Evolutionary conservation across 768 basidiomycete genomes (phyloP).

Genomic region (Boletus rufocinnamomeus): DNA sequence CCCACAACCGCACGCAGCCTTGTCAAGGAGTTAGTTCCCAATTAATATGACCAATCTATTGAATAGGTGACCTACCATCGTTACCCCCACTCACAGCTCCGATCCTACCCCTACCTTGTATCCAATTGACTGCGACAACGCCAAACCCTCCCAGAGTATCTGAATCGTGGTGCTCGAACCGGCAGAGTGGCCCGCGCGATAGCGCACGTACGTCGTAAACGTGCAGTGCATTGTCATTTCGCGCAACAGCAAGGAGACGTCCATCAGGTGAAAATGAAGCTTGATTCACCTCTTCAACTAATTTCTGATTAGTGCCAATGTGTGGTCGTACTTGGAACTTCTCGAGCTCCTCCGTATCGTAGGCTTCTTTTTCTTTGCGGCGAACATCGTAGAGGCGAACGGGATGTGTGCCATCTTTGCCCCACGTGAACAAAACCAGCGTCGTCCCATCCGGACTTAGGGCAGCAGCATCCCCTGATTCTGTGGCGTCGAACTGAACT

Average conservation of each 20-base stretch:
- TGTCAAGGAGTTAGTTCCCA: conserved; percentile 10
- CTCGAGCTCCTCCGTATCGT: conserved; percentile 37
- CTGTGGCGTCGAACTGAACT: conserved; percentile 45
- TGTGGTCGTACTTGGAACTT: conserved; percentile 30
- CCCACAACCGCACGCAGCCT: conserved; percentile 77
- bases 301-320: not conserved
- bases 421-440: conserved; percentile 37
- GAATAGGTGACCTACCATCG: conserved; percentile 50
- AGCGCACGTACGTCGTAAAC: conserved; percentile 65
- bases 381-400: conserved; percentile 57
- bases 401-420: conserved; percentile 29
- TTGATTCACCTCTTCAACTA: conserved; percentile 47
- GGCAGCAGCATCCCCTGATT: conserved; percentile 55
- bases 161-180: conserved; percentile 49
- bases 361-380: conserved; percentile 32
- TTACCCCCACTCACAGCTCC: conserved; percentile 62
- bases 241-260: conserved; percentile 58
- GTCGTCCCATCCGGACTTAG: conserved; percentile 45
- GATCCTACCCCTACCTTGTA: conserved; percentile 42
- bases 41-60: not conserved
- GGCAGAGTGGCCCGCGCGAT: conserved; percentile 45
- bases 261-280: conserved; percentile 62
- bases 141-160: conserved; percentile 43
- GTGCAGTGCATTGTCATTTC: conserved; percentile 59
- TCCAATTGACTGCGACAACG: conserved; percentile 55